A percentile compares a stretch with the other conserved stretches of the same genome.
phyloP scores from a whole-genome alignment of 306 rosid species.

The Quercus variabilis region DNA sequence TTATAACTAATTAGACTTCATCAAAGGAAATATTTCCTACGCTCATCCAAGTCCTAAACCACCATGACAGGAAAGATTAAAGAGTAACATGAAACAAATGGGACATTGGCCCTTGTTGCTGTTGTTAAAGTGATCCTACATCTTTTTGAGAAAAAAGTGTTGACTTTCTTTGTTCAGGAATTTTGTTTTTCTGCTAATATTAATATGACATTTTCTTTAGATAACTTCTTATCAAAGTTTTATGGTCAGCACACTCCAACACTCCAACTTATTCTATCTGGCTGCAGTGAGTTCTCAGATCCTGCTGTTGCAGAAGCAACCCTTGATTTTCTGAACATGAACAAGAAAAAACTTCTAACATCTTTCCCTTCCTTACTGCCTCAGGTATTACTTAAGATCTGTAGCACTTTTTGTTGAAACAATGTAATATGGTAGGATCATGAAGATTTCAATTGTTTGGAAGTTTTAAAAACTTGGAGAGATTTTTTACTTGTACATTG shows the following conservation, averaged over 20 bases:
- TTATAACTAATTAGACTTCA: not conserved
- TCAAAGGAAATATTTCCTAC: not conserved
- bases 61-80: not conserved
- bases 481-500: not conserved
- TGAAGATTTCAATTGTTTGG: not conserved
- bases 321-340: constrained; percentile 67
- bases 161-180: not conserved
- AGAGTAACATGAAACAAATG: not conserved
- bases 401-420: constrained; percentile 6
- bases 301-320: constrained; percentile 83
- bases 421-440: constrained; percentile 11
- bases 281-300: constrained; percentile 90
- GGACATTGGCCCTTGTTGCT: not conserved
- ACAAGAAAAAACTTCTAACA: constrained; percentile 63
- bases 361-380: constrained; percentile 82
- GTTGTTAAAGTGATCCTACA: not conserved
- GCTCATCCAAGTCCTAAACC: not conserved
- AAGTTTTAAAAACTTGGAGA: not conserved
- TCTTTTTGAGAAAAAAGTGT: not conserved
- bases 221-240: not conserved
- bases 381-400: constrained; percentile 56
- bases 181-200: not conserved
- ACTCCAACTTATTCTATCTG: constrained; percentile 23
- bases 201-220: not conserved
- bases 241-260: constrained; percentile 7